phyloP scores from a whole-genome alignment of 495 filamentous ascomycete genomes.

The Penicillium herquei region DNA sequence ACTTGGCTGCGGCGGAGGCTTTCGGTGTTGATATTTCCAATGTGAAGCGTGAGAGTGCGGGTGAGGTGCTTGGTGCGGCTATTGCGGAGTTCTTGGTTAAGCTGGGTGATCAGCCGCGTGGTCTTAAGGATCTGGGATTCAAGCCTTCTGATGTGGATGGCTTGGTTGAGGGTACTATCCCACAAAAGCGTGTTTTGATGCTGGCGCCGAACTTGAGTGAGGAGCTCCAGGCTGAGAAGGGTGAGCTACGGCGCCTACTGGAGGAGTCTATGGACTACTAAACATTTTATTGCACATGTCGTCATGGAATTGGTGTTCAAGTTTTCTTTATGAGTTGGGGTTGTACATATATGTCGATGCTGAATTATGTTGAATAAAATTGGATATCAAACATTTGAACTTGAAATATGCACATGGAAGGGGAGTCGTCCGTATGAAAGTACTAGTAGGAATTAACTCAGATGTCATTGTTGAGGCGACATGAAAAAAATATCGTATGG shows the following conservation, averaged over 20 bases:
- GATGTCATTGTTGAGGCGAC: too few relatives aligned
- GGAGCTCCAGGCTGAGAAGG: slow-evolving; percentile 60
- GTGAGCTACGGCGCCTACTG: slow-evolving; percentile 61
- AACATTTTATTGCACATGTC: neutral
- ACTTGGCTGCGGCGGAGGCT: slow-evolving; percentile 81
- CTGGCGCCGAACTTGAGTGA: slow-evolving; percentile 78
- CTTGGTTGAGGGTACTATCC: slow-evolving; percentile 90
- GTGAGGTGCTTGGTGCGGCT: slow-evolving; percentile 80
- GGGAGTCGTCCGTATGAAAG: too few relatives aligned
- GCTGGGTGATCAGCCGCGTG: slow-evolving; percentile 86
- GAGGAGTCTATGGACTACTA: slow-evolving; percentile 65
- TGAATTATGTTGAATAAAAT: neutral
- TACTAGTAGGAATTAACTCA: too few relatives aligned
- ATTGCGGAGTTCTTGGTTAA: slow-evolving; percentile 73
- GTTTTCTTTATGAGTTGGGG: neutral
- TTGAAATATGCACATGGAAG: too few relatives aligned
- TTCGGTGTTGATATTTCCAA: slow-evolving; percentile 88
- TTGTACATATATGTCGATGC: neutral
- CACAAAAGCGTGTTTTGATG: slow-evolving; percentile 86
- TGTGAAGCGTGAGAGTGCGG: slow-evolving; percentile 82
- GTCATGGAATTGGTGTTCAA: neutral
- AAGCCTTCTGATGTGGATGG: slow-evolving; percentile 66
- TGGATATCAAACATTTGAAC: neutral
- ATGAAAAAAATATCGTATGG: too few relatives aligned
- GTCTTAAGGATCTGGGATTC: slow-evolving; percentile 83